These are phyloP conservation scores for Allium cepa DNA, from an alignment of 106 monocot genomes.

Conservation along the genomic window DNA sequence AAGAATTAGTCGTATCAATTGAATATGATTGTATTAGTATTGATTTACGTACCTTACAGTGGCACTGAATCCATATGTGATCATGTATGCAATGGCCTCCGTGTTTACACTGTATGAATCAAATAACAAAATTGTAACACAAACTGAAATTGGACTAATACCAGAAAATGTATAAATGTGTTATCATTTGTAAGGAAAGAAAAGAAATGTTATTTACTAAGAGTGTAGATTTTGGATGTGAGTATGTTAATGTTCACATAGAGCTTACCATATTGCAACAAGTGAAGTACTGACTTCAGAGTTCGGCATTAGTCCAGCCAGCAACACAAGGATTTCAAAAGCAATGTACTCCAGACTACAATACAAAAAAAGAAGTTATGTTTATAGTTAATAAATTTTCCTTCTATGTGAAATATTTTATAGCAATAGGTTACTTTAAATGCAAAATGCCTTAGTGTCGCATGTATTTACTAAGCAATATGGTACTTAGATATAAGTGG, in stretches of 20 bases:
- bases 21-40: not conserved
- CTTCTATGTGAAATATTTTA: not conserved
- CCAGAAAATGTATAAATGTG: not conserved
- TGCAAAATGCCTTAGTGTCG: not conserved
- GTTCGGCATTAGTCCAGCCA: constrained; percentile 72
- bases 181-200: too few species aligned
- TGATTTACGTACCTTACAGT: constrained; percentile 40
- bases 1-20: not conserved
- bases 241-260: not conserved
- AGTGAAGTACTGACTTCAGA: constrained; percentile 68
- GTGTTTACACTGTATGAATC: constrained; percentile 52
- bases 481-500: too few species aligned
- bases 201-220: too few species aligned
- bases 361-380: not conserved
- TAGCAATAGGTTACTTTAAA: not conserved
- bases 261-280: constrained; percentile 61
- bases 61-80: constrained; percentile 75
- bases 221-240: too few species aligned
- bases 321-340: constrained; percentile 73
- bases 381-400: not conserved
- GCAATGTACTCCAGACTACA: constrained; percentile 78
- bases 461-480: not conserved
- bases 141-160: not conserved
- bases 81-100: constrained; percentile 51
- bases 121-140: not conserved